Conservation (phyloP, 2,329 filamentous ascomycete genomes). For the Alternaria dauci region DNA sequence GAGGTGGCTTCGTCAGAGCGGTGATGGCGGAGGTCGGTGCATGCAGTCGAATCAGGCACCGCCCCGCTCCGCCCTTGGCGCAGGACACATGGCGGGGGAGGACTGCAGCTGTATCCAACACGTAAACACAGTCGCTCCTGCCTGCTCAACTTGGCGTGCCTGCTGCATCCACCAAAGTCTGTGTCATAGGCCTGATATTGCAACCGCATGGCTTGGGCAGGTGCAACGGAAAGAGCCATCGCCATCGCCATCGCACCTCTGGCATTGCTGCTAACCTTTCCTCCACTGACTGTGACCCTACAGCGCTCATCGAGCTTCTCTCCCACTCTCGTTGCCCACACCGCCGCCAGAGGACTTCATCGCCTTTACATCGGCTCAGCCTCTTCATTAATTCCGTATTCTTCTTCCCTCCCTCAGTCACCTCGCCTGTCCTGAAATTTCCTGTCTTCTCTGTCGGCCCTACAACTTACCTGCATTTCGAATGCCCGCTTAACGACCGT, state of each 20-base stretch:
- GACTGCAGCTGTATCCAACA: neutral
- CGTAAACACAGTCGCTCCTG: slow-evolving; percentile 19
- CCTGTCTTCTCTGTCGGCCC: slow-evolving; percentile 16
- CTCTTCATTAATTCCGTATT: slow-evolving; percentile 37
- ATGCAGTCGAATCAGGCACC: slow-evolving; percentile 36
- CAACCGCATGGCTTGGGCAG: slow-evolving; percentile 19
- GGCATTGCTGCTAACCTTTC: slow-evolving; percentile 24
- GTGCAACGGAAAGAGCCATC: slow-evolving; percentile 36
- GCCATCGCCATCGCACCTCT: slow-evolving; percentile 29
- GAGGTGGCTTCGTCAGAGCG: slow-evolving; percentile 41
- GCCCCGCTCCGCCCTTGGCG: slow-evolving; percentile 40
- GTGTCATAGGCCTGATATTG: neutral
- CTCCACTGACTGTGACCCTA: slow-evolving; percentile 28
- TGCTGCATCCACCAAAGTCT: slow-evolving; percentile 11
- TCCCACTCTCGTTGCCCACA: slow-evolving; percentile 34
- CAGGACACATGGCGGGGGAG: slow-evolving; percentile 30
- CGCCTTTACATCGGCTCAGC: slow-evolving; percentile 17
- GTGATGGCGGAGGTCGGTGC: slow-evolving; percentile 41
- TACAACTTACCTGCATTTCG: slow-evolving; percentile 9
- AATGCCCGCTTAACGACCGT: slow-evolving; percentile 18
- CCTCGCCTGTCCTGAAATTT: slow-evolving; percentile 12
- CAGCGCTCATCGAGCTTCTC: slow-evolving; percentile 29
- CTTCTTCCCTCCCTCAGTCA: slow-evolving; percentile 20
- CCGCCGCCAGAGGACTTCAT: slow-evolving; percentile 21
- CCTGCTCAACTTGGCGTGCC: slow-evolving; percentile 8